These are phyloP conservation scores for Micractinium sp. DNA, from an alignment of 139 green algal genomes.

Conservation along the genomic window DNA sequence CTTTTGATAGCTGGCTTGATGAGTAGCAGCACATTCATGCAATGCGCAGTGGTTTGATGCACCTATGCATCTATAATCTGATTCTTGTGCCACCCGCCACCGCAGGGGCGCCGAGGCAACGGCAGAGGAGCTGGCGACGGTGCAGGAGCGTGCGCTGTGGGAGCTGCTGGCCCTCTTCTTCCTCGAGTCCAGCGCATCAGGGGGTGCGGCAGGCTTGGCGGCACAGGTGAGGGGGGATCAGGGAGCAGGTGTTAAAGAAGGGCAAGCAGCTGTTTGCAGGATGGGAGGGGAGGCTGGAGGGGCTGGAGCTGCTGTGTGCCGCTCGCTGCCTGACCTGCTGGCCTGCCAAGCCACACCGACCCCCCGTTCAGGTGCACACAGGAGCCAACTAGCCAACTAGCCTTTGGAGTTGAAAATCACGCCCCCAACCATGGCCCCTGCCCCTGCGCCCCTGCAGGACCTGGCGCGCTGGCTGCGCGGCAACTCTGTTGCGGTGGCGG, in stretches of 20 bases:
- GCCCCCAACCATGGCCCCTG: neutral
- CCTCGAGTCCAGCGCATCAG: conserved; percentile 18
- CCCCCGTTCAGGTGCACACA: too few species aligned
- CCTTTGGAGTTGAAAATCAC: too few species aligned
- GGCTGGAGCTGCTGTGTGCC: neutral
- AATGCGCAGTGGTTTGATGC: too few species aligned
- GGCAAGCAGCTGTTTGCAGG: neutral
- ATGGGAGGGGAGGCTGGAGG: neutral
- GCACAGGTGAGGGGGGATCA: conserved; percentile 26
- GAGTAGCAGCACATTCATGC: too few species aligned
- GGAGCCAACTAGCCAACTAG: too few species aligned
- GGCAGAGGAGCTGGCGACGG: conserved; percentile 9
- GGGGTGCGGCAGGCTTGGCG: neutral
- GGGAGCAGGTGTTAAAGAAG: too few species aligned
- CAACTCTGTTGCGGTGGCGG: conserved; percentile 28
- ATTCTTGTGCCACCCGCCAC: neutral
- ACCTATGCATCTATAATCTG: too few species aligned
- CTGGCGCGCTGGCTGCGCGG: conserved; percentile 33
- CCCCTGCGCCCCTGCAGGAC: conserved; percentile 8
- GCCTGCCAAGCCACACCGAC: neutral
- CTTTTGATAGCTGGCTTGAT: too few species aligned
- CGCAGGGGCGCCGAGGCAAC: conserved; percentile 23
- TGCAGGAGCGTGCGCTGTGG: conserved; percentile 51
- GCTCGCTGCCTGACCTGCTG: neutral
- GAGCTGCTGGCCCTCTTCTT: conserved; percentile 50